These are phyloP conservation scores for Carpinus viminea DNA, from an alignment of 306 rosid genomes.

Conservation along the genomic window DNA sequence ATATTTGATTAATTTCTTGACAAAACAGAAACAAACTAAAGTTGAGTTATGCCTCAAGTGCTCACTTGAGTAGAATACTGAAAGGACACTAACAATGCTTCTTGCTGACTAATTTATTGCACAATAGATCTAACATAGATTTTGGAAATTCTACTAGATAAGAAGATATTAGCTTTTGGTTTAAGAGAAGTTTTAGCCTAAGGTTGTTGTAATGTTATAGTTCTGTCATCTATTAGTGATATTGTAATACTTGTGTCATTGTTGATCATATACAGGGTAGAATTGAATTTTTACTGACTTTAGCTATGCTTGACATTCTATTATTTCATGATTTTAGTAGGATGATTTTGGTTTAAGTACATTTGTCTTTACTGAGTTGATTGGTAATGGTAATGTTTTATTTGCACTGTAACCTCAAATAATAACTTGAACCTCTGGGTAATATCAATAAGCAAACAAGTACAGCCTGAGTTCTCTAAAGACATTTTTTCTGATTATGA, in stretches of 20 bases:
- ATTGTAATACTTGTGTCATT: neutral
- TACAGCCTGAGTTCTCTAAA: neutral
- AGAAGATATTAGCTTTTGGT: neutral
- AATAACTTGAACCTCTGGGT: constrained; percentile 20
- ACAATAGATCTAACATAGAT: constrained; percentile 8
- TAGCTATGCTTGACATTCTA: neutral
- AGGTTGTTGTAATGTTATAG: neutral
- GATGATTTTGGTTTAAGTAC: constrained; percentile 19
- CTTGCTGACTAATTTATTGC: constrained; percentile 14
- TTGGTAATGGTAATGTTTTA: neutral
- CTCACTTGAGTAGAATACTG: neutral
- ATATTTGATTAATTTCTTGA: neutral
- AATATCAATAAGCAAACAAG: constrained; percentile 16
- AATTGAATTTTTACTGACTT: neutral
- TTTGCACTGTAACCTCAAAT: neutral
- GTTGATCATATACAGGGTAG: neutral
- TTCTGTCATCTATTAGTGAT: neutral
- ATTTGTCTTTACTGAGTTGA: constrained; percentile 16
- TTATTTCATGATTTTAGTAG: constrained; percentile 6
- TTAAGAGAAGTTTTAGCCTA: too few relatives aligned
- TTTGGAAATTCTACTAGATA: neutral
- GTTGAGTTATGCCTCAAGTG: constrained; percentile 3
- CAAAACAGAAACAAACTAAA: constrained; percentile 4
- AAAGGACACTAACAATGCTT: neutral
- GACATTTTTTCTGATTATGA: neutral